Conservation (phyloP, 2,329 filamentous ascomycete species). For the Calonectria honghensis region DNA sequence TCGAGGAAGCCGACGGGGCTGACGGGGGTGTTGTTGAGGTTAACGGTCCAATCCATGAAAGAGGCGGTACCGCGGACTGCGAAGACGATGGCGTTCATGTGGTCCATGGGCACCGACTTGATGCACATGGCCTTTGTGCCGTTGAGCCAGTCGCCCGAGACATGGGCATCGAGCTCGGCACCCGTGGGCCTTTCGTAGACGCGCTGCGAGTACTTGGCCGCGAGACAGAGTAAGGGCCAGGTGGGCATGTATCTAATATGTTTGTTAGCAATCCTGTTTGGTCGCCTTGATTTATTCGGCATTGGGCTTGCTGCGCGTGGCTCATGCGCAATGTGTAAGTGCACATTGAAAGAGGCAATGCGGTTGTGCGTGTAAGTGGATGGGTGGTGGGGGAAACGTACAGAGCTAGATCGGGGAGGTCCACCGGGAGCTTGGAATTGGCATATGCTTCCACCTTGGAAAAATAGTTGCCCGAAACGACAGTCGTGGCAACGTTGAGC, state of each 20-base stretch:
- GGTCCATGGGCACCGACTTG: conserved; percentile 86
- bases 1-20: conserved; percentile 84
- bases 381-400: conserved; percentile 61
- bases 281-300: neutral
- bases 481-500: conserved; percentile 48
- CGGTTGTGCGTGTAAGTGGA: conserved; percentile 19
- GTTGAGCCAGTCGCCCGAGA: conserved; percentile 81
- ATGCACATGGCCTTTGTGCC: conserved; percentile 92
- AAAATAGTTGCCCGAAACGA: conserved; percentile 75
- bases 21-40: conserved; percentile 81
- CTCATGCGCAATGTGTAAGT: neutral
- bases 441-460: conserved; percentile 86
- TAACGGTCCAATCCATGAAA: conserved; percentile 91
- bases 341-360: neutral
- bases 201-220: conserved; percentile 84
- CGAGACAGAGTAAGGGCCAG: conserved; percentile 85
- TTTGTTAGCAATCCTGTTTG: neutral
- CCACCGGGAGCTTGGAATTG: conserved; percentile 83
- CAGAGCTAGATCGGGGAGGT: conserved; percentile 81
- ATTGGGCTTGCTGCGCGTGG: neutral
- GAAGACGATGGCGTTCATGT: conserved; percentile 87
- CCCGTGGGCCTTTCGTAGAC: conserved; percentile 81
- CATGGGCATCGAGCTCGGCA: conserved; percentile 79
- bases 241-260: conserved; percentile 79
- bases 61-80: conserved; percentile 88